phyloP scores from a whole-genome alignment of 345 rosid species.

The Boechera retrofracta region DNA sequence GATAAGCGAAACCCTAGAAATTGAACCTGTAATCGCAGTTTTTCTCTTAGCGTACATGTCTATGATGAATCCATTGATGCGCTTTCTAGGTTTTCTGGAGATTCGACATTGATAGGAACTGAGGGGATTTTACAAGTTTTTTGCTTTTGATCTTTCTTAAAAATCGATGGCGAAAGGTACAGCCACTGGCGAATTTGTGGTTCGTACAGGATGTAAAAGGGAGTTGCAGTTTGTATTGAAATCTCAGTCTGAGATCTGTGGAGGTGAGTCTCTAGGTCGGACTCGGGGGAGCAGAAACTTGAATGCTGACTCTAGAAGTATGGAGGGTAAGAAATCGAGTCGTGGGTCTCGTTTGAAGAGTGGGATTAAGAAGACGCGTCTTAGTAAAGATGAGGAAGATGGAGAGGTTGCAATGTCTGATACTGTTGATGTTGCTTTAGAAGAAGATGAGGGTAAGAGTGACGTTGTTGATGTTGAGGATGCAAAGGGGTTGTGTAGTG shows the following conservation, averaged over 20 bases:
- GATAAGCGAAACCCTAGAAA: background rate
- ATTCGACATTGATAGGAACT: conserved; percentile 20
- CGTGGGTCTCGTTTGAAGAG: conserved; percentile 22
- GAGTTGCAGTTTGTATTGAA: conserved; percentile 83
- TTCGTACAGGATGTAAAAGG: conserved; percentile 80
- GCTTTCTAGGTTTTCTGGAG: conserved; percentile 14
- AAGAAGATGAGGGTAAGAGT: conserved; percentile 76
- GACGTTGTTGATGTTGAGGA: conserved; percentile 71
- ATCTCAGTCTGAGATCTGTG: conserved; percentile 83
- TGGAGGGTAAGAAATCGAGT: conserved; percentile 46
- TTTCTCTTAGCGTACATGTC: background rate
- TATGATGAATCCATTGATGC: conserved; percentile 19
- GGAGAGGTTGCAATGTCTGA: conserved; percentile 36
- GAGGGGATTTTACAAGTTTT: background rate
- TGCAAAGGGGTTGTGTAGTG: conserved; percentile 43
- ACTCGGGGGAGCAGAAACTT: conserved; percentile 60
- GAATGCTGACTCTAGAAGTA: conserved; percentile 6
- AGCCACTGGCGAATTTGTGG: conserved; percentile 57
- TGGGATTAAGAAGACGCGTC: conserved; percentile 38
- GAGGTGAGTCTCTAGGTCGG: conserved; percentile 65
- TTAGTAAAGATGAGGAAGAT: conserved; percentile 36
- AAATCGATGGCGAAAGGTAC: conserved; percentile 63
- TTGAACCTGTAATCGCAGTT: background rate
- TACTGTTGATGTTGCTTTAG: conserved; percentile 38
- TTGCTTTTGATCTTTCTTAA: conserved; percentile 1